Conservation (phyloP, 495 filamentous ascomycete genomes). For the Chlorociboria aeruginascens region DNA sequence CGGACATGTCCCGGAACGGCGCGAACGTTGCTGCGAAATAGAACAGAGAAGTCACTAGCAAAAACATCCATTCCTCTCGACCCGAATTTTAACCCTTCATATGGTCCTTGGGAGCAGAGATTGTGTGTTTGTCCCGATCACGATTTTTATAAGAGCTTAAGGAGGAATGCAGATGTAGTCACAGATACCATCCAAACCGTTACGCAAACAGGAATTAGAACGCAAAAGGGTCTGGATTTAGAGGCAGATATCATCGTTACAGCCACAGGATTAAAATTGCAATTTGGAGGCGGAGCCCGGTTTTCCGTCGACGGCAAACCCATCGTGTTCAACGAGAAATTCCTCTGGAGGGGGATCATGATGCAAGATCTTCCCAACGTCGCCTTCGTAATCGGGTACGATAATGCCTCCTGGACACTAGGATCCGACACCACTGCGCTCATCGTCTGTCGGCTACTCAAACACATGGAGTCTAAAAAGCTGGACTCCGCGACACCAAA, state of each 20-base stretch:
- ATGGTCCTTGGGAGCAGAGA: constrained; percentile 65
- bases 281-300: constrained; percentile 20
- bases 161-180: constrained; percentile 43
- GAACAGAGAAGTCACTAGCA: constrained; percentile 39
- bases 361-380: constrained; percentile 31
- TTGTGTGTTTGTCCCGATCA: constrained; percentile 59
- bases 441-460: constrained; percentile 22
- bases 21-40: constrained; percentile 30
- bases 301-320: constrained; percentile 21
- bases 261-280: constrained; percentile 52
- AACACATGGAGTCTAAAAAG: constrained; percentile 19
- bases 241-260: constrained; percentile 64
- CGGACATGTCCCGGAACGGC: constrained; percentile 41
- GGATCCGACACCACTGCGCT: constrained; percentile 25
- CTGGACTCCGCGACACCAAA: constrained; percentile 10
- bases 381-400: constrained; percentile 27
- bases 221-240: constrained; percentile 43
- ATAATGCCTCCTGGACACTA: constrained; percentile 31
- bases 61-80: constrained; percentile 36
- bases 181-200: constrained; percentile 60
- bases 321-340: constrained; percentile 20
- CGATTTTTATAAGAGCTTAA: constrained; percentile 58
- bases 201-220: constrained; percentile 41
- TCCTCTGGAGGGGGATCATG: constrained; percentile 29
- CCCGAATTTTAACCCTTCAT: constrained; percentile 59